Base-by-base conservation (phyloP, 164 flowering plant species). In the Tinospora cordifolia region DNA sequence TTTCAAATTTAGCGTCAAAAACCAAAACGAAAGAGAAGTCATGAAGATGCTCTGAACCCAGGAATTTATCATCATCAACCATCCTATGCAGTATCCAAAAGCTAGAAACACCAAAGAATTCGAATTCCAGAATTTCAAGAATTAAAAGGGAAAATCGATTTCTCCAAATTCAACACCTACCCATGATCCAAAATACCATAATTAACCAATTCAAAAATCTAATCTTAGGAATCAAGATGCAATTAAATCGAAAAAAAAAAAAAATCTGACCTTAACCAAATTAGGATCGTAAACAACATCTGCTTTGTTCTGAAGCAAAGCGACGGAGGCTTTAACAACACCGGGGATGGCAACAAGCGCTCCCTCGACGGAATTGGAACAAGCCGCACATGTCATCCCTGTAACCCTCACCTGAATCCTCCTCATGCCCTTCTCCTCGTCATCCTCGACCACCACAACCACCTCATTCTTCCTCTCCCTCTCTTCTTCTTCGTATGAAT, bases 301-400 rank as follows among this genome's bases (percentile, higher is more conserved):
- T 12, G 98, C 99, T 73, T 65, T 81, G 77, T 91, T 92, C 85
- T 92, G 98, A 62, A 95, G 83, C 80, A 95, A 73, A 19, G 96
- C 92, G 10, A 92, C 99, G n/a, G 96, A 84, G 36, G 96, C 98
- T 5, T 58, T 66, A 0, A 76, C 63, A 25, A 95, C 93, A 15
- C 98, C 98, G 38, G 77, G 19, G 27, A 90, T 65, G 25, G 77
- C 64, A 44, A 13, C 57, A 15, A 95, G 77, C 54, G 97, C 98
- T 9, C 75, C 75, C 72, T 92, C 96, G 0, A 95, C 87, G 19
- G 97, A 91, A 76, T 82, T 90, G 3, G 99, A 91, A 75, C 99
- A 95, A 6, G 99, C 99, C 0, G 97, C 85, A 69, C 99, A 92
- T 1, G 98, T 95, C 99, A 95, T 95, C 63, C 99, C 99, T 0